These are phyloP conservation scores for Microdochium paspali DNA, from an alignment of 2,329 filamentous ascomycete genomes.

Conservation along the genomic window DNA sequence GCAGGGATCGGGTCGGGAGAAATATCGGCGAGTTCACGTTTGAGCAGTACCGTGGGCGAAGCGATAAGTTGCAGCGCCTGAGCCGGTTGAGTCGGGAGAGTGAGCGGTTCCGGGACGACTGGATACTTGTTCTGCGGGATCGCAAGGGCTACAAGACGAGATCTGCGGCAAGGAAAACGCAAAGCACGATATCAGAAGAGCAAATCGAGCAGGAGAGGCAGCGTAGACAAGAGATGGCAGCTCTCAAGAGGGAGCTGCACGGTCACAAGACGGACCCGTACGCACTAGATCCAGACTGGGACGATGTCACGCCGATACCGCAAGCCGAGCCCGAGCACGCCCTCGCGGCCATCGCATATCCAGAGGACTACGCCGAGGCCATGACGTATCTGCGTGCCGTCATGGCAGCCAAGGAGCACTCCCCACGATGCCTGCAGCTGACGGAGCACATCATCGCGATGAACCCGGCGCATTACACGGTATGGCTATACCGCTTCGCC, in stretches of 20 bases:
- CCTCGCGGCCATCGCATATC: slow-evolving; percentile 87
- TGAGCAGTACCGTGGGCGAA: slow-evolving; percentile 33
- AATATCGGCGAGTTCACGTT: slow-evolving; percentile 37
- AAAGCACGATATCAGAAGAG: slow-evolving; percentile 16
- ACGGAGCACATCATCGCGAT: slow-evolving; percentile 85
- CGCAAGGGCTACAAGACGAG: background rate
- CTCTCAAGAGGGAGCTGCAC: slow-evolving; percentile 41
- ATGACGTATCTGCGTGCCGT: slow-evolving; percentile 89
- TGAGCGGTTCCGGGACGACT: slow-evolving; percentile 29
- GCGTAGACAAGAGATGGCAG: slow-evolving; percentile 40
- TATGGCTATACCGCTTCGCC: slow-evolving; percentile 91
- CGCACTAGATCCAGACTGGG: slow-evolving; percentile 66
- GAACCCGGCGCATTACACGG: slow-evolving; percentile 97
- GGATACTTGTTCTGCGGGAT: slow-evolving; percentile 16
- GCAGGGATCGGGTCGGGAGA: slow-evolving; percentile 38
- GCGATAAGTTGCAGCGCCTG: slow-evolving; percentile 30
- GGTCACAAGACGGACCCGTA: slow-evolving; percentile 42
- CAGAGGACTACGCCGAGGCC: slow-evolving; percentile 80
- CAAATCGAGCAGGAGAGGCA: slow-evolving; percentile 36
- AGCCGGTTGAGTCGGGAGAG: slow-evolving; percentile 33
- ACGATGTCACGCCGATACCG: slow-evolving; percentile 73
- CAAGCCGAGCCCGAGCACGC: slow-evolving; percentile 77
- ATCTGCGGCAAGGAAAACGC: background rate
- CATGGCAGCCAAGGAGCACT: slow-evolving; percentile 83
- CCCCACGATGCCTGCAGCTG: slow-evolving; percentile 65